These are phyloP conservation scores for Cutaneotrichosporon sp. DNA, from an alignment of 1,284 basidiomycete genomes.

Conservation along the genomic window DNA sequence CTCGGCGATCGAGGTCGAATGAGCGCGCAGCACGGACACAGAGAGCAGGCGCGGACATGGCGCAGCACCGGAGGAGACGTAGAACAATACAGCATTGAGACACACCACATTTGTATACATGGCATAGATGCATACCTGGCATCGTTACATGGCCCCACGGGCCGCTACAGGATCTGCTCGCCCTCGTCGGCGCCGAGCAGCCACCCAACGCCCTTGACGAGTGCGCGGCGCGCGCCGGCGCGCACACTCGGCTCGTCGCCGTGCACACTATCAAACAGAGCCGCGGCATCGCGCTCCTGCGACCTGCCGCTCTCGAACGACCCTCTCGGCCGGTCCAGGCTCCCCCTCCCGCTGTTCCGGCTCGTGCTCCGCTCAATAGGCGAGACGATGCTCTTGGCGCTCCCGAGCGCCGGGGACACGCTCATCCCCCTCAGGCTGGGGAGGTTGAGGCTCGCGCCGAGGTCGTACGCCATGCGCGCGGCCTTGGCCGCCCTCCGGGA, in stretches of 20 bases:
- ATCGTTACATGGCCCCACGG: too few relatives aligned
- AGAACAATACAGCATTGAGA: not conserved
- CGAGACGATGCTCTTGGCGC: too few relatives aligned
- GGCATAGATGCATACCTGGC: not conserved
- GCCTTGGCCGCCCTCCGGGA: slow-evolving; percentile 49
- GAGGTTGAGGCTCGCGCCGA: slow-evolving; percentile 13
- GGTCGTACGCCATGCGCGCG: slow-evolving; percentile 37
- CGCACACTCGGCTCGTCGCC: slow-evolving; percentile 28
- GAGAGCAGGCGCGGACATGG: not conserved
- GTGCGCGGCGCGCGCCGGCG: slow-evolving; percentile 46
- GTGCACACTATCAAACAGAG: slow-evolving; percentile 39
- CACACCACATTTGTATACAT: not conserved
- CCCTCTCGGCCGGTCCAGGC: not conserved
- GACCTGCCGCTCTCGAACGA: slow-evolving; percentile 8
- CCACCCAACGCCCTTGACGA: slow-evolving; percentile 54
- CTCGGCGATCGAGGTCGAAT: slow-evolving; percentile 48
- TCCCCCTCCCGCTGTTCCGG: not conserved
- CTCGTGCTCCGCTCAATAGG: slow-evolving; percentile 8
- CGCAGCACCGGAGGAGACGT: not conserved
- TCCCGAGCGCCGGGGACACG: slow-evolving; percentile 14
- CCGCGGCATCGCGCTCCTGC: slow-evolving; percentile 18
- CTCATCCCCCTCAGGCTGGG: slow-evolving; percentile 16
- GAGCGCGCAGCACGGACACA: too few relatives aligned
- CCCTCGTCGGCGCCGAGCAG: slow-evolving; percentile 52
- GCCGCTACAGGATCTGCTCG: not conserved